phyloP scores from a whole-genome alignment of 257 asterid species.

The Salvia splendens region DNA sequence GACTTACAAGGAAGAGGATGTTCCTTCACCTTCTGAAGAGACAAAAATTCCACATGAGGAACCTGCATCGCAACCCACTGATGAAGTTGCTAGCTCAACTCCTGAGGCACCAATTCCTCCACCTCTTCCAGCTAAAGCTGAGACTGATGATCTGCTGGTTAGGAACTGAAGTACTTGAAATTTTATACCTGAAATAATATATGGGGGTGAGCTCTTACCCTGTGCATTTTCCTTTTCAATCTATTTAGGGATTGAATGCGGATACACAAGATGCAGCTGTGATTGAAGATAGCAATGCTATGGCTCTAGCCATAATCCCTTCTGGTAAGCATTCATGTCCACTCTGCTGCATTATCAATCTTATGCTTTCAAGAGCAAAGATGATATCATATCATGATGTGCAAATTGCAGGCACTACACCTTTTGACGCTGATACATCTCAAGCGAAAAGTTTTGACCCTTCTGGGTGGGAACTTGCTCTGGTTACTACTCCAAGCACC shows the following conservation, averaged over 20 bases:
- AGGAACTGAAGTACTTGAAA: conserved; percentile 20
- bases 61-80: conserved; percentile 47
- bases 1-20: conserved; percentile 91
- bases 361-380: conserved; percentile 7
- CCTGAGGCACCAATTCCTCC: conserved; percentile 48
- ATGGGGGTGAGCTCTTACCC: conserved; percentile 11
- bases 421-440: conserved; percentile 49
- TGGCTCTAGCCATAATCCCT: conserved; percentile 92
- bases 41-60: conserved; percentile 47
- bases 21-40: conserved; percentile 64
- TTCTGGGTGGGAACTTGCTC: conserved; percentile 96
- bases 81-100: conserved; percentile 48
- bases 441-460: conserved; percentile 68
- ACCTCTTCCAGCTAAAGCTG: conserved; percentile 53
- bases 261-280: conserved; percentile 56
- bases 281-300: conserved; percentile 83
- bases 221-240: conserved; percentile 26
- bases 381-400: conserved; percentile 16
- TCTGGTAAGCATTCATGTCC: conserved; percentile 55
- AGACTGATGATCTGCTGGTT: conserved; percentile 84
- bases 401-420: conserved; percentile 58
- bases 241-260: conserved; percentile 69
- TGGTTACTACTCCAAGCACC: conserved; percentile 86
- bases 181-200: conserved; percentile 14
- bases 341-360: conserved; percentile 4